Evolutionary conservation across 2,329 filamentous ascomycete species (phyloP), one percentile per base, ranked within the genome.

Genomic region (Pseudogymnoascus sp.): DNA sequence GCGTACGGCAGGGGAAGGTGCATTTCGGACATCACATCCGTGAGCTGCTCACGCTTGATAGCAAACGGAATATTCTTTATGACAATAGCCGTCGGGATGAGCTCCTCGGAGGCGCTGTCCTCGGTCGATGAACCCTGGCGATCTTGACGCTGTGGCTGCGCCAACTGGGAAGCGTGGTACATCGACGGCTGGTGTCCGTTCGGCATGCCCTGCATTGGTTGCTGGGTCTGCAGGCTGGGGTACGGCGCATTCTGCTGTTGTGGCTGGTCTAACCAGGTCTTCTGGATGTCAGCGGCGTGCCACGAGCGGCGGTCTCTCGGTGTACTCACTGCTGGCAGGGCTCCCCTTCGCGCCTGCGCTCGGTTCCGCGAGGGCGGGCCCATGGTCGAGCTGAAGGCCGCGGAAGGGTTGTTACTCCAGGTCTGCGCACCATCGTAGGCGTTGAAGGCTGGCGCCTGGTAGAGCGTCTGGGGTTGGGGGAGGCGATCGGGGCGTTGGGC

Each of bases 51-150:
- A 78, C 97, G 97, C 76, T 96, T 93, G 64, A 97, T 92, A 28
- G 96, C 95, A 75, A 99, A 99, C 0, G 96, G 95, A 38, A 99
- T 99, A 74, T 99, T 99, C 80, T 99, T 99, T 78, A 99, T 97
- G 64, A 99, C 95, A 70, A 99, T 97, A 62, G 95, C 95, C 3
- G 95, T 99, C 2, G 93, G 93, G 65, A 99, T 99, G 65, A 99
- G 85, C 78, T 97, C 93, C 69, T 96, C 93, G 63, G 18, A 18
- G 4, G 36, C 59, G 42, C 61, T 50, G 31, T 61, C 63, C 16
- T 69, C 66, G 4, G 53, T 59, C 53, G 53, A 59, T 14, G 42
- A 25, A 14, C 25, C 53, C 34, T 59, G 53, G 12, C 53, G 53
- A n/a, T 59, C 53, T 2, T 59, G 25, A 7, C 53, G 25, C 21